Conservation (phyloP, 345 rosid species). For the Reutealis trisperma region DNA sequence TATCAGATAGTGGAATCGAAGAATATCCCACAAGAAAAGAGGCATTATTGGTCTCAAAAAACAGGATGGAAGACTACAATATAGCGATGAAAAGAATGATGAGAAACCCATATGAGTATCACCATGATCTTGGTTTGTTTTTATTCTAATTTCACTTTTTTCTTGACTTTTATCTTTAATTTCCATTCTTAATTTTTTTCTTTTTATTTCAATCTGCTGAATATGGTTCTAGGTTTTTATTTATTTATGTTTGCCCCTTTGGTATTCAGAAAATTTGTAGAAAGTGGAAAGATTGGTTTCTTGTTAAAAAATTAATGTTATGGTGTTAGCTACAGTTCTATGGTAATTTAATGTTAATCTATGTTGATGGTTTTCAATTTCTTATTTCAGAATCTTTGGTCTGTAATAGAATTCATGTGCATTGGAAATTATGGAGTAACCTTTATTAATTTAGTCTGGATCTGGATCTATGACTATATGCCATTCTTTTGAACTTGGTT, state of each 20-base stretch:
- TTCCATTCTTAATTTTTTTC: no score
- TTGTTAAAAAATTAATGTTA: neutral
- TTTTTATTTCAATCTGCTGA: neutral
- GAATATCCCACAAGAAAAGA: slow-evolving; percentile 33
- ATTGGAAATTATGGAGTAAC: neutral
- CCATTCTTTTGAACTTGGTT: slow-evolving; percentile 10
- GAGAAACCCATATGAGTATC: slow-evolving; percentile 93
- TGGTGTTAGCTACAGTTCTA: slow-evolving; percentile 4
- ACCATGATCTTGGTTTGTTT: slow-evolving; percentile 79
- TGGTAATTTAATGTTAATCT: neutral
- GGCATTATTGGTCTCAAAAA: slow-evolving; percentile 42
- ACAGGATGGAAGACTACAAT: slow-evolving; percentile 70
- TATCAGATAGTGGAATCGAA: slow-evolving; percentile 46
- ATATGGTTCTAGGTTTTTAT: neutral
- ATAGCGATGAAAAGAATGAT: slow-evolving; percentile 82
- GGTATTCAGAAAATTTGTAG: neutral
- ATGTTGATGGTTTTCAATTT: neutral
- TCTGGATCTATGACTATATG: slow-evolving; percentile 19
- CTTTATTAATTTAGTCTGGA: slow-evolving; percentile 1
- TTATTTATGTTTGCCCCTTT: neutral
- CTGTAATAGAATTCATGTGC: neutral
- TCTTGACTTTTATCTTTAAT: neutral
- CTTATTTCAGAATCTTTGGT: neutral
- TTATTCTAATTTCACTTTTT: neutral
- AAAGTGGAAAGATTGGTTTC: neutral